Evolutionary conservation across 495 filamentous ascomycete genomes (phyloP).

Genomic region (Talaromyces nanjingensis): DNA sequence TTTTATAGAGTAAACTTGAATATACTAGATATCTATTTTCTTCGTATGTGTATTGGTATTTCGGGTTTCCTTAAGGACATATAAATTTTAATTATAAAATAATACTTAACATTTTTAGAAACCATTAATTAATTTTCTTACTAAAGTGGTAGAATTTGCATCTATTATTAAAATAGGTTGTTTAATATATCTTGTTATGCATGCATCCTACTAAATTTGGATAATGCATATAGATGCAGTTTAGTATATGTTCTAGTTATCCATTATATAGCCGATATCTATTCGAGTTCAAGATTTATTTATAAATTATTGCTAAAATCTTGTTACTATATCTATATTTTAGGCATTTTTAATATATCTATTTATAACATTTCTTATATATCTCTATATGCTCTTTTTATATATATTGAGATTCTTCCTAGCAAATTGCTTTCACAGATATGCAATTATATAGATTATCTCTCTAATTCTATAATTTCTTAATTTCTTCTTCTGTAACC

Average conservation of each 20-base stretch:
- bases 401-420: background rate
- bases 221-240: background rate
- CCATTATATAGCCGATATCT: background rate
- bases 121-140: background rate
- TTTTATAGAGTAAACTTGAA: too few relatives aligned
- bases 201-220: too few relatives aligned
- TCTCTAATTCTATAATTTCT: background rate
- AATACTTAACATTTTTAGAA: background rate
- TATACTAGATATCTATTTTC: background rate
- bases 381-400: background rate
- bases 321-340: background rate
- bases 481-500: too few relatives aligned
- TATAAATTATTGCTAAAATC: background rate
- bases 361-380: background rate
- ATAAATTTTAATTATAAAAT: background rate
- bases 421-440: background rate
- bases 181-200: too few relatives aligned
- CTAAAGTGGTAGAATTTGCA: background rate
- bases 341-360: background rate
- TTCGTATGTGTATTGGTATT: background rate
- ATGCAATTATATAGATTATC: background rate
- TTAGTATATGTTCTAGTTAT: background rate
- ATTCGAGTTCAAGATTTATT: background rate
- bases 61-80: background rate
- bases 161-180: background rate